phyloP scores from a whole-genome alignment of 163 green algal species.

The Volvox carteri region DNA sequence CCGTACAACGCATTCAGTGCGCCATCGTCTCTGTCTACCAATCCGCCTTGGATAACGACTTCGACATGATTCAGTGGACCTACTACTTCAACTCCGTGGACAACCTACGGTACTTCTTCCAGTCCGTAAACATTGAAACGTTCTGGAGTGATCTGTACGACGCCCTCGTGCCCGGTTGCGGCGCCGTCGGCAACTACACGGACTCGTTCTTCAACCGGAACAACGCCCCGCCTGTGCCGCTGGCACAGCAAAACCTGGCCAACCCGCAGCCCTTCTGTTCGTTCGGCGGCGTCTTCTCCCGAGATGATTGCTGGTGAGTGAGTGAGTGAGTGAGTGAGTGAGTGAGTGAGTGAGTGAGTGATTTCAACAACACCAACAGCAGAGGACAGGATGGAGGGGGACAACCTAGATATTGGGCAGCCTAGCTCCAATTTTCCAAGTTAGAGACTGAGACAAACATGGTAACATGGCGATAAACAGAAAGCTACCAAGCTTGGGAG shows the following conservation, averaged over 20 bases:
- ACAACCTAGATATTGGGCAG: no score
- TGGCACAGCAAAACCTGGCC: neutral
- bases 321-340: no score
- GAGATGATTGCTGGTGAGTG: slow-evolving; percentile 30
- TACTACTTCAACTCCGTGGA: slow-evolving; percentile 36
- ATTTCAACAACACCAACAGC: no score
- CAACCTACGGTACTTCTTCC: slow-evolving; percentile 49
- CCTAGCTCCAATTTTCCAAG: no score
- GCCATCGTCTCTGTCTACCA: slow-evolving; percentile 13
- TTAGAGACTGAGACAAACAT: no score
- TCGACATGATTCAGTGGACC: slow-evolving; percentile 16
- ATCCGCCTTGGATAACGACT: neutral
- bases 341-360: no score
- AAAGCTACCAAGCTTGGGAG: no score
- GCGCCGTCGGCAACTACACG: slow-evolving; percentile 38
- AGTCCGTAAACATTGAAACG: slow-evolving; percentile 31
- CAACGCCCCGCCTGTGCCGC: slow-evolving; percentile 31
- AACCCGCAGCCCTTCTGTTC: slow-evolving; percentile 47
- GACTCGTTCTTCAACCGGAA: slow-evolving; percentile 23
- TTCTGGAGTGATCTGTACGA: slow-evolving; percentile 44
- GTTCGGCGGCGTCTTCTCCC: neutral
- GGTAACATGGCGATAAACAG: no score
- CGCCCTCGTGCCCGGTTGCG: slow-evolving; percentile 34
- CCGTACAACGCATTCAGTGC: slow-evolving; percentile 18
- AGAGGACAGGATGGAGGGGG: no score